Percentiles rank a stretch among this genome's conserved stretches.
These are phyloP conservation scores for Dactylellina sp. DNA, from an alignment of 2,329 filamentous ascomycete genomes.

Conservation along the genomic window DNA sequence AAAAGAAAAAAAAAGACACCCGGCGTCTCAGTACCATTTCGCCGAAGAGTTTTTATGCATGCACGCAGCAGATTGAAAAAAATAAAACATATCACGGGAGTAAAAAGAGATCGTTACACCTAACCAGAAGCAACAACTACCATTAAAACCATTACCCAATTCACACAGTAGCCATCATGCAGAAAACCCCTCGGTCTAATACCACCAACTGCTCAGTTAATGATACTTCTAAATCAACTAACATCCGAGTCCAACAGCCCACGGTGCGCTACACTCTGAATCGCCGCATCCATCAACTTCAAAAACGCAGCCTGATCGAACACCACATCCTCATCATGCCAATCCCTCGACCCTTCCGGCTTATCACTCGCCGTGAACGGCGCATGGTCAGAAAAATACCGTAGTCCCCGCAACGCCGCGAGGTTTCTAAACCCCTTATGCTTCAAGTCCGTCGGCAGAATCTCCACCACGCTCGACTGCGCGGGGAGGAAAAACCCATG, in stretches of 20 bases:
- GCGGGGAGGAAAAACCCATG: conserved; percentile 61
- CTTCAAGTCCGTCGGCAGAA: conserved; percentile 63
- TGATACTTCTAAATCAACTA: neutral
- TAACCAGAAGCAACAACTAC: too few relatives aligned
- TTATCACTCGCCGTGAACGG: conserved; percentile 31
- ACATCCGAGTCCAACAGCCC: conserved; percentile 46
- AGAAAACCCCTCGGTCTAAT: too few relatives aligned
- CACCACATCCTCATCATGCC: conserved; percentile 60
- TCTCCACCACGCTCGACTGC: conserved; percentile 64
- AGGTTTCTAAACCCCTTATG: conserved; percentile 65
- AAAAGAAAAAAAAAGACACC: too few relatives aligned
- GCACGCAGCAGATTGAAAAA: too few relatives aligned
- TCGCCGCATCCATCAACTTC: conserved; percentile 59
- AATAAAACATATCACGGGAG: too few relatives aligned
- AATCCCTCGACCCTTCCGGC: conserved; percentile 36
- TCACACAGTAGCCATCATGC: too few relatives aligned
- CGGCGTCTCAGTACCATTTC: too few relatives aligned
- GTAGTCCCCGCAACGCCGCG: conserved; percentile 63
- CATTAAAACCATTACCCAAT: too few relatives aligned
- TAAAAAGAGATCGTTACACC: too few relatives aligned
- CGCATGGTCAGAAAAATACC: conserved; percentile 64
- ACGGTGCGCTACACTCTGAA: conserved; percentile 51
- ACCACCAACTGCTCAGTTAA: neutral
- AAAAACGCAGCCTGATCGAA: conserved; percentile 61
- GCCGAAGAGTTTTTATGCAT: too few relatives aligned